A percentile compares a stretch with the other conserved stretches of the same genome.
Conservation (phyloP, 257 asterid species). For the Linderniella brevidens region DNA sequence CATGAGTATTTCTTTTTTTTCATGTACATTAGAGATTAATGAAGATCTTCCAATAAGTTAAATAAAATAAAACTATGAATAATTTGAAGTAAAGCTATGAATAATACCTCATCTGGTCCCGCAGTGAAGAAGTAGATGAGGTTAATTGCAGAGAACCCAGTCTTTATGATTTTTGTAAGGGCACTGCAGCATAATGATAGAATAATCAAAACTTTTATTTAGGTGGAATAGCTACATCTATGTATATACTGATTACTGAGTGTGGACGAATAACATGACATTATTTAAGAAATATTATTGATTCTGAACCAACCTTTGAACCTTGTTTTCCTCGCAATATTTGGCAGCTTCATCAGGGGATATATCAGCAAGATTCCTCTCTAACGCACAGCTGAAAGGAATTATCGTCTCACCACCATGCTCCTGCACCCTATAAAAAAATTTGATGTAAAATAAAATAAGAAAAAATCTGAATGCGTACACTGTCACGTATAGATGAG, state of each 20-base stretch:
- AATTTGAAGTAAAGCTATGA: too few relatives aligned
- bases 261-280: background rate
- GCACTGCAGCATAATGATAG: conserved; percentile 40
- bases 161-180: conserved; percentile 88
- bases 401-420: conserved; percentile 88
- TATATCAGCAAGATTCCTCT: conserved; percentile 75
- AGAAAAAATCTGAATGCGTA: conserved; percentile 2
- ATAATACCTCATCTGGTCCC: conserved; percentile 98
- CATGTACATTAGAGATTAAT: too few relatives aligned
- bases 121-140: conserved; percentile 98
- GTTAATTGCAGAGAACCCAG: conserved; percentile 95
- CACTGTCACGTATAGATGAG: too few relatives aligned
- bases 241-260: too few relatives aligned
- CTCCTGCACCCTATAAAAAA: conserved; percentile 82
- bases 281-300: background rate
- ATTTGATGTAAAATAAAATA: background rate
- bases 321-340: conserved; percentile 89
- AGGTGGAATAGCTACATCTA: too few relatives aligned
- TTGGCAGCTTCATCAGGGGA: conserved; percentile 77
- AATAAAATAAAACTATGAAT: too few relatives aligned
- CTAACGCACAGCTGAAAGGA: conserved; percentile 88
- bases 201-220: too few relatives aligned
- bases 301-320: conserved; percentile 53
- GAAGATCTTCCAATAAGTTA: too few relatives aligned
- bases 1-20: too few relatives aligned